Evolutionary conservation across 176 grass and related monocot genomes (phyloP), one percentile per base, ranked within the genome.

Genomic region (Rhynchospora tenuis): DNA sequence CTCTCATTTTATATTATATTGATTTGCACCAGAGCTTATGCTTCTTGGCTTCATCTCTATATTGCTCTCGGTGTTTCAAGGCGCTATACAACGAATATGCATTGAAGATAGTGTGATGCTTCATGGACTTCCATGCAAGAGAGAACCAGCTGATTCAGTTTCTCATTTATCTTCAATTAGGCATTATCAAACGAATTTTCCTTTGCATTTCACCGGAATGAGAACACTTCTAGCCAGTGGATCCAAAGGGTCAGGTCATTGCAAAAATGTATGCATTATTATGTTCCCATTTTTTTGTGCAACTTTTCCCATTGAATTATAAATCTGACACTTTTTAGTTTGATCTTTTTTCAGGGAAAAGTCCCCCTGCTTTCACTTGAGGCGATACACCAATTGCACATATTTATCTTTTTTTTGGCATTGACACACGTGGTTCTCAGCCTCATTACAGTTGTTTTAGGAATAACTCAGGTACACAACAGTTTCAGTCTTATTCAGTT

Each of bases 351-450:
- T 15, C 68, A 98, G 96, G 88, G 85, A 27, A 83, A 95, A 71
- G 88, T 95, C 80, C 91, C 96, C 59, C 27, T 98, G 10, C 84
- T 98, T 59, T 95, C 96, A 0, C 14, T 71, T 2, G 76, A 95
- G 38, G 92, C 92, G 7, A 85, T 93, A 78, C 92, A 98, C 73
- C 86, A 98, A 65, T 17, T 98, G 8, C 96, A 98, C 83, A 93
- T 98, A 82, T 98, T 98, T 85, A 94, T 98, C 64, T 98, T 98
- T 62, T 88, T 81, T 29, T 71, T 98, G 71, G 92, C 92, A 0
- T 84, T 93, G 48, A 87, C 86, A 5, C 96, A 98, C 85, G 93
- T 98, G 60, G 45, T 93, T 81, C 87, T 98, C 46, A 93, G 87
- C 56, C 89, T 88, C 42, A 28, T 81, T 22, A 98, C 93, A 64